phyloP scores from a whole-genome alignment of 2,329 filamentous ascomycete species.

The Bipolaris sorokiniana region DNA sequence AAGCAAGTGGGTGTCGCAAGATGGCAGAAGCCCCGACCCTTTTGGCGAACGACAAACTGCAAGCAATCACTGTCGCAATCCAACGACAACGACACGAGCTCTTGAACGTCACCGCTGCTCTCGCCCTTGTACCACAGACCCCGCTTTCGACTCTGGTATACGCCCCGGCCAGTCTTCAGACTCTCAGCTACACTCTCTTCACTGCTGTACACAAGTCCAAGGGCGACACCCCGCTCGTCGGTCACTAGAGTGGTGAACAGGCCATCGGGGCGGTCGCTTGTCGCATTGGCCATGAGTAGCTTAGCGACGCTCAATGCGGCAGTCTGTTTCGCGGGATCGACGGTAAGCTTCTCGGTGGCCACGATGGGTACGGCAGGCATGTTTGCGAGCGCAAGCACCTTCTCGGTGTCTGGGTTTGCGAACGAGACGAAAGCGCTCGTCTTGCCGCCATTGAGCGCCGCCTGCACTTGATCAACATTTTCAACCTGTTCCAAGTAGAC shows the following conservation, averaged over 20 bases:
- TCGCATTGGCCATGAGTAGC: slow-evolving; percentile 76
- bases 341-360: slow-evolving; percentile 72
- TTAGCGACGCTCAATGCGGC: slow-evolving; percentile 69
- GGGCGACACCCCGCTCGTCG: slow-evolving; percentile 80
- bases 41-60: slow-evolving; percentile 87
- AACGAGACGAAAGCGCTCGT: slow-evolving; percentile 60
- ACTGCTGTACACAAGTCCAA: slow-evolving; percentile 94
- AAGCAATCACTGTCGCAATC: slow-evolving; percentile 96
- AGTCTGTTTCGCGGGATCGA: slow-evolving; percentile 65
- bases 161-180: slow-evolving; percentile 77
- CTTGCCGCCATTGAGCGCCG: slow-evolving; percentile 58
- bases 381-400: slow-evolving; percentile 51
- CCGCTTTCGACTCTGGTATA: slow-evolving; percentile 95
- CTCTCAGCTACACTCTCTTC: slow-evolving; percentile 88
- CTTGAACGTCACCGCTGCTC: slow-evolving; percentile 90
- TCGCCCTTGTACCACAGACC: slow-evolving; percentile 97
- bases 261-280: slow-evolving; percentile 80
- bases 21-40: slow-evolving; percentile 90
- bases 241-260: slow-evolving; percentile 90
- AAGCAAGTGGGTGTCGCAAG: slow-evolving; percentile 92
- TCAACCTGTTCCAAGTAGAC: slow-evolving; percentile 53
- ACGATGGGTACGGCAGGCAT: slow-evolving; percentile 71
- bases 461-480: slow-evolving; percentile 53
- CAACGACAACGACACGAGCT: slow-evolving; percentile 80
- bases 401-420: slow-evolving; percentile 48